phyloP scores from a whole-genome alignment of 176 grass and related monocot species.

The Musa schizocarpa region DNA sequence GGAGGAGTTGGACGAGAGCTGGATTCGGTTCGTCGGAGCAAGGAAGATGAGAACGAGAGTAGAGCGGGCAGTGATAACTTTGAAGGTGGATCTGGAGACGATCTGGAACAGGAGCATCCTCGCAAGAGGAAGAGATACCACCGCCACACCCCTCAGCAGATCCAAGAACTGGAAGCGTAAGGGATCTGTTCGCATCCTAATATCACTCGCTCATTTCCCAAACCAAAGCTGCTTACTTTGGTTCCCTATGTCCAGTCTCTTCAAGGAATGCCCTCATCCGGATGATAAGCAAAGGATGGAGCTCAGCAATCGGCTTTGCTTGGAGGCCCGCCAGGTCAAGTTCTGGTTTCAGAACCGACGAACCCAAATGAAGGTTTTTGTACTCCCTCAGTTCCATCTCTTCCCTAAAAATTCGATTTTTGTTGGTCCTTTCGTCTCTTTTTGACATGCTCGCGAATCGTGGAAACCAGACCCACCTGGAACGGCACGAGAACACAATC shows the following conservation, averaged over 20 bases:
- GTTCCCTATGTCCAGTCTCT: slow-evolving; percentile 33
- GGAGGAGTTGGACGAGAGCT: slow-evolving; percentile 1
- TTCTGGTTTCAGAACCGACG: slow-evolving; percentile 98
- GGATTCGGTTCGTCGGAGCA: slow-evolving; percentile 5
- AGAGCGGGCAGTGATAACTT: slow-evolving; percentile 41
- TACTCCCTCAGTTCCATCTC: background rate
- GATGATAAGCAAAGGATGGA: slow-evolving; percentile 56
- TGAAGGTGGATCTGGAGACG: slow-evolving; percentile 36
- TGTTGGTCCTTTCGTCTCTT: background rate
- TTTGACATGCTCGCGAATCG: background rate
- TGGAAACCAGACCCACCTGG: slow-evolving; percentile 39
- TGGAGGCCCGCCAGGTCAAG: slow-evolving; percentile 75
- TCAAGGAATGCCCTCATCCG: slow-evolving; percentile 69
- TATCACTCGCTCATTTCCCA: background rate
- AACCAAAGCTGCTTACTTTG: background rate
- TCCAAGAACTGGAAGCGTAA: slow-evolving; percentile 77
- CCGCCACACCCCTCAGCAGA: slow-evolving; percentile 87
- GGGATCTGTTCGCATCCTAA: background rate
- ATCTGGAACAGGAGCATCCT: slow-evolving; percentile 27
- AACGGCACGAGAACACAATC: slow-evolving; percentile 52
- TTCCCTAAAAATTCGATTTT: slow-evolving; percentile 1
- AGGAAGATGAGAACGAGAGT: slow-evolving; percentile 47
- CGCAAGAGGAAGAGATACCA: slow-evolving; percentile 57
- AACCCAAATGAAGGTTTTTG: slow-evolving; percentile 64
- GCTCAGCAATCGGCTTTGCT: slow-evolving; percentile 48